Percentiles rank a stretch among this genome's conserved stretches.
phyloP scores from a whole-genome alignment of 179 eudicot species.

The Vitellaria paradoxa region DNA sequence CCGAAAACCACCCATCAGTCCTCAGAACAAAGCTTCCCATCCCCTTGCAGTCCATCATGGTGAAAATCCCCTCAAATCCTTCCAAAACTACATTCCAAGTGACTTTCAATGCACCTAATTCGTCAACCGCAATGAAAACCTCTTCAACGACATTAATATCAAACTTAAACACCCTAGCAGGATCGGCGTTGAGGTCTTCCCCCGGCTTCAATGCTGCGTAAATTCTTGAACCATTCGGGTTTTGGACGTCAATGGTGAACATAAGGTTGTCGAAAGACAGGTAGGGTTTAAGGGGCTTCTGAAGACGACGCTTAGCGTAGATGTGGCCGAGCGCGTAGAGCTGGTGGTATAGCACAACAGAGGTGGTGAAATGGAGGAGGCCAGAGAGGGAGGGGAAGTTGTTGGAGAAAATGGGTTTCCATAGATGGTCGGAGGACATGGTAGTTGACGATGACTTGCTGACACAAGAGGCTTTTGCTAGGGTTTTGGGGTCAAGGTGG shows the following conservation, averaged over 20 bases:
- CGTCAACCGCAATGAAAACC: slow-evolving; percentile 14
- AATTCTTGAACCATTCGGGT: not conserved
- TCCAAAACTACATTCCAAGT: slow-evolving; percentile 42
- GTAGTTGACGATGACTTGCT: slow-evolving; percentile 44
- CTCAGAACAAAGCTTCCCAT: slow-evolving; percentile 36
- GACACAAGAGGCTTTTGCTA: slow-evolving; percentile 54
- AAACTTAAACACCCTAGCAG: slow-evolving; percentile 33
- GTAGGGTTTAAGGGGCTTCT: slow-evolving; percentile 26
- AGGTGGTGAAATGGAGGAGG: slow-evolving; percentile 20
- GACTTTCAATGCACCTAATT: slow-evolving; percentile 19
- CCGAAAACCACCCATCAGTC: slow-evolving; percentile 46
- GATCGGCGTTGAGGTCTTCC: slow-evolving; percentile 14
- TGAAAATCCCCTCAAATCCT: slow-evolving; percentile 45
- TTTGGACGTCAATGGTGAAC: slow-evolving; percentile 28
- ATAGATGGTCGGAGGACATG: slow-evolving; percentile 57
- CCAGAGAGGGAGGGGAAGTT: slow-evolving; percentile 51
- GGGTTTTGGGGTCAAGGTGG: slow-evolving; percentile 51
- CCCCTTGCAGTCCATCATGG: slow-evolving; percentile 42
- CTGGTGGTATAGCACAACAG: slow-evolving; percentile 24
- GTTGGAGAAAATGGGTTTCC: slow-evolving; percentile 48
- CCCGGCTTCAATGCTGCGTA: slow-evolving; percentile 22
- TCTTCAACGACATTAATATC: slow-evolving; percentile 24
- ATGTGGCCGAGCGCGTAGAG: slow-evolving; percentile 35
- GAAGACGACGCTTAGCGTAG: slow-evolving; percentile 29
- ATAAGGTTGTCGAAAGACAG: slow-evolving; percentile 28